Evolutionary conservation across 257 asterid genomes (phyloP).

Genomic region (Osmanthus fragrans): DNA sequence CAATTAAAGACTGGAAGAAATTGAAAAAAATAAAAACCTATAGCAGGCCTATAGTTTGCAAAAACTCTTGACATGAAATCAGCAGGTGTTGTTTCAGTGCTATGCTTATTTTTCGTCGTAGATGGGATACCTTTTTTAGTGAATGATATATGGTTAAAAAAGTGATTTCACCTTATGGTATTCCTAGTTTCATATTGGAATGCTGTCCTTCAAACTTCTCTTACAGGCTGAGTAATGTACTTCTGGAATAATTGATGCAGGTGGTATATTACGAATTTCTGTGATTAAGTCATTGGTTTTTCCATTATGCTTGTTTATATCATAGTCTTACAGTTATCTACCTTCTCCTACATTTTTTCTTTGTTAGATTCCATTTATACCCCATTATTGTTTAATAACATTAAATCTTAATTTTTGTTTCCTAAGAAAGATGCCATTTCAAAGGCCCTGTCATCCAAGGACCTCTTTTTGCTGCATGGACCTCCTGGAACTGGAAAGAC

Average conservation of each 20-base stretch:
- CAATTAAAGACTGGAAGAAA: neutral
- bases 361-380: constrained; percentile 12
- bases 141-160: neutral
- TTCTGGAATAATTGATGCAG: neutral
- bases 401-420: constrained; percentile 30
- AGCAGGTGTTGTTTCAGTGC: neutral
- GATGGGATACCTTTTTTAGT: neutral
- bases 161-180: neutral
- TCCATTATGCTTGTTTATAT: neutral
- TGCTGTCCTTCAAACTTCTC: neutral
- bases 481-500: constrained; percentile 99
- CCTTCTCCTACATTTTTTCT: constrained; percentile 18
- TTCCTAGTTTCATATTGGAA: neutral
- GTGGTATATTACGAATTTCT: neutral
- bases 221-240: neutral
- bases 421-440: constrained; percentile 81
- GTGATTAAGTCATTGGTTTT: neutral
- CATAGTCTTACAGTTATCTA: neutral
- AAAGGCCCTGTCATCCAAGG: constrained; percentile 91
- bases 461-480: constrained; percentile 91
- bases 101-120: neutral
- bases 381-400: neutral
- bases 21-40: neutral
- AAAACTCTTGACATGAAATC: neutral
- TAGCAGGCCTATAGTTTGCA: neutral